Percentiles rank a stretch among this genome's conserved stretches.
phyloP scores from a whole-genome alignment of 2,329 filamentous ascomycete genomes.

The Colletotrichum euphorbiae region DNA sequence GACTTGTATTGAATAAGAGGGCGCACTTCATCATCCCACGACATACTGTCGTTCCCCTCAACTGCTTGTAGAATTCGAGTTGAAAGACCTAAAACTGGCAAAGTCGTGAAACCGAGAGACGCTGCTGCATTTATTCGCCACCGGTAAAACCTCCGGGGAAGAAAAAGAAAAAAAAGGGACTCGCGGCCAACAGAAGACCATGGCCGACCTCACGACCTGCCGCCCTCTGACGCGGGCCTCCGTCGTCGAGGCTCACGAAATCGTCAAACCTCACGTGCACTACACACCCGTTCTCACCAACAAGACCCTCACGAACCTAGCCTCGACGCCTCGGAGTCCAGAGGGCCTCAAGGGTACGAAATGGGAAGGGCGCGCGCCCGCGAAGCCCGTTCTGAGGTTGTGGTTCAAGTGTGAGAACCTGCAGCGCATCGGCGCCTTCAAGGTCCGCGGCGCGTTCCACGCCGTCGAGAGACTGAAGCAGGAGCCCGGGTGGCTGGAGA shows the following conservation, averaged over 20 bases:
- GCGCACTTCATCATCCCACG: not conserved
- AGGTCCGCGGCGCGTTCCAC: slow-evolving; percentile 90
- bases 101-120: not conserved
- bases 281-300: slow-evolving; percentile 86
- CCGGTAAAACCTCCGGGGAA: not conserved
- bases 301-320: slow-evolving; percentile 77
- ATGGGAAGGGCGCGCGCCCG: slow-evolving; percentile 67
- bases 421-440: slow-evolving; percentile 92
- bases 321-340: slow-evolving; percentile 74
- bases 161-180: not conserved
- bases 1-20: not conserved
- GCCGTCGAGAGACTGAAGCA: slow-evolving; percentile 77
- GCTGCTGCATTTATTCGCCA: not conserved
- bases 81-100: no score
- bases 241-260: slow-evolving; percentile 76
- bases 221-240: slow-evolving; percentile 78
- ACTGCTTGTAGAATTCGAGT: not conserved
- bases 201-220: slow-evolving; percentile 66
- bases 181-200: slow-evolving; percentile 44
- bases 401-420: slow-evolving; percentile 98
- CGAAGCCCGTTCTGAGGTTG: slow-evolving; percentile 75
- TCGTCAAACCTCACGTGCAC: slow-evolving; percentile 83
- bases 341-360: slow-evolving; percentile 66
- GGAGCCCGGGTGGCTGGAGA: slow-evolving; percentile 70
- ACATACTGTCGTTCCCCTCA: not conserved